phyloP scores from a whole-genome alignment of 225 moss, liverwort and hornwort species.

The Marchantia polymorpha region DNA sequence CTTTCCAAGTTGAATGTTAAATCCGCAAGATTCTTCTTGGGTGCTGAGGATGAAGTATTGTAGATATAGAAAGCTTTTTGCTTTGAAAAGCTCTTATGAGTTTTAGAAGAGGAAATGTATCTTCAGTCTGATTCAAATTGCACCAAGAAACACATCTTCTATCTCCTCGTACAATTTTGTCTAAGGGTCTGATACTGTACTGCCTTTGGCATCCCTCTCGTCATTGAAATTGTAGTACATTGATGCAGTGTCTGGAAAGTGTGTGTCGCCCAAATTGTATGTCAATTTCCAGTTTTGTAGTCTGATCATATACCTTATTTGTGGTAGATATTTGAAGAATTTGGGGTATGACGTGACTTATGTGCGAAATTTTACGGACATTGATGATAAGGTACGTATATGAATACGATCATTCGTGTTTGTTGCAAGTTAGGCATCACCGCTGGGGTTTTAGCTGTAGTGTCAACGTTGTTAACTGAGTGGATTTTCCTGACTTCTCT shows the following conservation, averaged over 20 bases:
- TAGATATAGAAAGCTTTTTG: too few species aligned
- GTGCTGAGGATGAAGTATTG: too few species aligned
- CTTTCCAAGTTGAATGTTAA: too few species aligned
- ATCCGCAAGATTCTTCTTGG: too few species aligned
- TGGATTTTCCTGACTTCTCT: not conserved
- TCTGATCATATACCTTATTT: not conserved
- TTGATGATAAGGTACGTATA: constrained; percentile 83
- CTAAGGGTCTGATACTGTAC: too few species aligned
- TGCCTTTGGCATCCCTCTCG: too few species aligned
- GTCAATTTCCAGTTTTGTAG: too few species aligned
- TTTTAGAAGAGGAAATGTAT: not conserved
- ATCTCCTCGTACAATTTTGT: not conserved
- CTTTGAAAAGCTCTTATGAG: not conserved
- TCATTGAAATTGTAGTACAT: too few species aligned
- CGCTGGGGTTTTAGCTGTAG: not conserved
- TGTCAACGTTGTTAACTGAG: not conserved
- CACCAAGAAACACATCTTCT: not conserved
- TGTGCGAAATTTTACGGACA: constrained; percentile 95
- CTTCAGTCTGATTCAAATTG: not conserved
- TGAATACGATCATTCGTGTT: not conserved
- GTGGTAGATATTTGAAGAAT: constrained; percentile 70
- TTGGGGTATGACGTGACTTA: constrained; percentile 82
- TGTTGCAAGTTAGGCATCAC: not conserved
- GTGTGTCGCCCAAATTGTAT: too few species aligned
- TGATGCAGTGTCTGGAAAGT: too few species aligned